phyloP scores from a whole-genome alignment of 2,329 filamentous ascomycete species.

The Uncinocarpus reesii region DNA sequence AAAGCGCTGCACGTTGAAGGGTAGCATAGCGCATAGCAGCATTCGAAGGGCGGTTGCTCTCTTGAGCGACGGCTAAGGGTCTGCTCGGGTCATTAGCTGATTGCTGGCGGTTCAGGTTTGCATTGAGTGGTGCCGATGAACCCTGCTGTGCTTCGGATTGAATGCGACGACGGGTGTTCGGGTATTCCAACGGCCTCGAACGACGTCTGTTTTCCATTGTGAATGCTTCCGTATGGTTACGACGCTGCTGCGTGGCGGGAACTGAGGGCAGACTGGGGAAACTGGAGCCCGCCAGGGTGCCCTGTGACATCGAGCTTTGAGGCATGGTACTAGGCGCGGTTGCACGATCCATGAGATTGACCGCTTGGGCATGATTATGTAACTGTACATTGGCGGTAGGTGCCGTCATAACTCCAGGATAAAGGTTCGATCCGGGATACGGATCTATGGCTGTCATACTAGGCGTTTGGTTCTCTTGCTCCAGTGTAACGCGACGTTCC shows the following conservation, averaged over 20 bases:
- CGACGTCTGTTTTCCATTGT: background rate
- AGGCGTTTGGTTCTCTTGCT: background rate
- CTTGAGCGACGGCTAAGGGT: too few species aligned
- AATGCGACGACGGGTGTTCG: background rate
- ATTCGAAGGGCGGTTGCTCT: background rate
- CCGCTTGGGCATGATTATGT: background rate
- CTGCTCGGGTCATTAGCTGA: background rate
- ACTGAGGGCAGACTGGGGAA: too few species aligned
- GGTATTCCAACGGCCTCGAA: background rate
- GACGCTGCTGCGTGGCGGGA: background rate
- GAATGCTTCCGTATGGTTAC: constrained; percentile 1
- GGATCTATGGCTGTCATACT: background rate
- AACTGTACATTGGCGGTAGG: background rate
- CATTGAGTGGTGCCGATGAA: background rate
- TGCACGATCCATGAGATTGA: background rate
- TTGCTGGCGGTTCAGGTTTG: background rate
- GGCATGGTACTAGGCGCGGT: background rate
- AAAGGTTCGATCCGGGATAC: background rate
- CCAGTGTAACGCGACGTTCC: background rate
- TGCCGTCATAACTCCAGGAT: background rate
- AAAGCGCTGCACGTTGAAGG: background rate
- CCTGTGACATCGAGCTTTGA: background rate
- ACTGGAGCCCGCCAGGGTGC: background rate
- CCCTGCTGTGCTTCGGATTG: background rate
- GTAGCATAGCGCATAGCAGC: background rate